Evolutionary conservation across 352 stramenopile genomes (phyloP).

Genomic region (Phytophthora tentaculata): DNA sequence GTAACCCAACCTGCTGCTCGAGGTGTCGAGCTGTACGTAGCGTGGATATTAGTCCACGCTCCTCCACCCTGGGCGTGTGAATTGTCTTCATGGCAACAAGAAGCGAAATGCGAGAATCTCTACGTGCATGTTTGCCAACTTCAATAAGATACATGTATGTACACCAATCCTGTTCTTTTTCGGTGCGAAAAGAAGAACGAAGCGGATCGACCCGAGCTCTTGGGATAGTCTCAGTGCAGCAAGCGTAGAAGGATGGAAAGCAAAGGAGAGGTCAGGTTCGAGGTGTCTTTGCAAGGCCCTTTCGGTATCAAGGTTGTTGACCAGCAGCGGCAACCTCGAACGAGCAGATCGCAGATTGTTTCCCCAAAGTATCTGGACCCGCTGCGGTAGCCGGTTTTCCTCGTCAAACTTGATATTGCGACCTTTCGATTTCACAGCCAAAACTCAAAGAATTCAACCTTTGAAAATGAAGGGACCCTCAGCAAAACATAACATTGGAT

Average conservation of each 20-base stretch:
- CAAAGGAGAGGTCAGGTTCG: slow-evolving; percentile 19
- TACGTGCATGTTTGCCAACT: too few species aligned
- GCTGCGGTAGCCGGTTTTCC: slow-evolving; percentile 34
- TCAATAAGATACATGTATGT: neutral
- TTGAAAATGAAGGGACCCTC: neutral
- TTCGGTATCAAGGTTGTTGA: slow-evolving; percentile 8
- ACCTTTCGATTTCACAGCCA: slow-evolving; percentile 7
- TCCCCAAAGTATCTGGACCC: slow-evolving; percentile 10
- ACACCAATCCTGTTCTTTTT: slow-evolving; percentile 18
- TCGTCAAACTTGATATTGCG: slow-evolving; percentile 20
- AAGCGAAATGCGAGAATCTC: neutral
- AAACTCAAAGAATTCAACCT: neutral
- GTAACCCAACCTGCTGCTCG: slow-evolving; percentile 19
- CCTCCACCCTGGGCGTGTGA: neutral
- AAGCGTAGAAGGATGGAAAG: slow-evolving; percentile 8
- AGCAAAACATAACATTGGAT: slow-evolving; percentile 7
- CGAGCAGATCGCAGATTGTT: slow-evolving; percentile 32
- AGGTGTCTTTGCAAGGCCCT: too few species aligned
- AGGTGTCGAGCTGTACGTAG: slow-evolving; percentile 12
- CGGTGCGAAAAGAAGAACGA: slow-evolving; percentile 20
- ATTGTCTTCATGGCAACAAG: neutral
- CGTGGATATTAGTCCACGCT: slow-evolving; percentile 16
- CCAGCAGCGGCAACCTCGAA: slow-evolving; percentile 1
- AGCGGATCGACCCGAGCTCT: neutral
- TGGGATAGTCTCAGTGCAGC: slow-evolving; percentile 19